Percentiles rank a stretch among this genome's conserved stretches.
These are phyloP conservation scores for Obelidium mucronatum DNA, from an alignment of 192 early-diverging fungal species.

Conservation along the genomic window DNA sequence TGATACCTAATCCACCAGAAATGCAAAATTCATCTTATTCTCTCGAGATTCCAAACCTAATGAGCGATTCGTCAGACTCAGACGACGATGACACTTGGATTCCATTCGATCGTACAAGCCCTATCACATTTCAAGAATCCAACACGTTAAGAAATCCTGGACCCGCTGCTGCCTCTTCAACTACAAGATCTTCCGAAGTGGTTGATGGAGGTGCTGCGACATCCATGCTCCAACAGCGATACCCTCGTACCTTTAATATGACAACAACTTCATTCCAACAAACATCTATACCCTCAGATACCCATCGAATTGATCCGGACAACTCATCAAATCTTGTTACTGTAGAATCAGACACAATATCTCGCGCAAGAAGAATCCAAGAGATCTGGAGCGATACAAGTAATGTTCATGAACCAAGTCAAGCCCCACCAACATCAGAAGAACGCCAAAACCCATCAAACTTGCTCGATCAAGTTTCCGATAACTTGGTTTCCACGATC, in stretches of 20 bases:
- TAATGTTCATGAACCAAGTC: no score
- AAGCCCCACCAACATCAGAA: no score
- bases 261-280: background rate
- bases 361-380: background rate
- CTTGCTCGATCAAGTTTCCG: no score
- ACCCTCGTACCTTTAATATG: constrained; percentile 11
- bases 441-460: no score
- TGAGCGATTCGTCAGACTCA: background rate
- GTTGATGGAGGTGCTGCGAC: no score
- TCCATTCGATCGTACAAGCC: background rate
- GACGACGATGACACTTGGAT: constrained; percentile 15
- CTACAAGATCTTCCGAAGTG: no score
- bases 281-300: background rate
- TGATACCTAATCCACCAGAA: background rate
- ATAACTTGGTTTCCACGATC: no score
- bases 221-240: background rate
- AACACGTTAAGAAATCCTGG: no score
- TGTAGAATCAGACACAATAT: background rate
- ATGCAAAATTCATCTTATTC: constrained; percentile 3
- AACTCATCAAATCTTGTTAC: background rate
- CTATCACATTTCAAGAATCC: background rate
- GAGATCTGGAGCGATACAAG: background rate
- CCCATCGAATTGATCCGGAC: background rate
- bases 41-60: background rate
- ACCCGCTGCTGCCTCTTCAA: no score